Conservation (phyloP, 2,329 filamentous ascomycete genomes). For the Botryotinia narcissicola region DNA sequence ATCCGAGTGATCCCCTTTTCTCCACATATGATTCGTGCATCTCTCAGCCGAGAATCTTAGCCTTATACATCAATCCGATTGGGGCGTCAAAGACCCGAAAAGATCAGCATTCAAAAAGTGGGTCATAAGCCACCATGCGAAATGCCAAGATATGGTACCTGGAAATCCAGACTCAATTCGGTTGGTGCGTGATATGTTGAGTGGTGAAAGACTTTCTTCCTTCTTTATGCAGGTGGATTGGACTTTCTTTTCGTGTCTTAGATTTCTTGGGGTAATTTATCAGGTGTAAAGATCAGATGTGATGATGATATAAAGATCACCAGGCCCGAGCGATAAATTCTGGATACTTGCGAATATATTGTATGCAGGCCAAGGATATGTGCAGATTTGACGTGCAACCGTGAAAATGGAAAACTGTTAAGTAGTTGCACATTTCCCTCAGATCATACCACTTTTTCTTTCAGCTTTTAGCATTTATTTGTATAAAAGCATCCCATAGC, state of each 20-base stretch:
- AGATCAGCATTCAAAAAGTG: not conserved
- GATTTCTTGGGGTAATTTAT: not conserved
- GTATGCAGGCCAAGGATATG: not conserved
- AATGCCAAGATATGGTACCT: constrained; percentile 4
- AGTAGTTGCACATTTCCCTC: constrained; percentile 3
- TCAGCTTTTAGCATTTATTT: not conserved
- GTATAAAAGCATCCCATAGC: not conserved
- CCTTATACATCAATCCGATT: not conserved
- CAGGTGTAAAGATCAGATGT: not conserved
- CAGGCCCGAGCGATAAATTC: not conserved
- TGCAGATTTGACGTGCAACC: not conserved
- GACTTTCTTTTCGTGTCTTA: not conserved
- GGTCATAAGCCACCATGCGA: not conserved
- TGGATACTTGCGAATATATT: not conserved
- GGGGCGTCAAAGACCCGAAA: not conserved
- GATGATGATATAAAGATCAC: not conserved
- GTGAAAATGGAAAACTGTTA: not conserved
- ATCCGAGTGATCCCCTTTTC: not conserved
- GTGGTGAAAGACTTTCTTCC: not conserved
- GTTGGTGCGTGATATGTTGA: not conserved
- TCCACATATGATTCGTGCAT: not conserved
- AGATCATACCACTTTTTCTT: not conserved
- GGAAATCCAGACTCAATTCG: not conserved
- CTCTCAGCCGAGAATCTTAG: not conserved
- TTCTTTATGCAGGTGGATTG: not conserved